phyloP scores from a whole-genome alignment of 768 basidiomycete species.

The Tricholoma sp. region DNA sequence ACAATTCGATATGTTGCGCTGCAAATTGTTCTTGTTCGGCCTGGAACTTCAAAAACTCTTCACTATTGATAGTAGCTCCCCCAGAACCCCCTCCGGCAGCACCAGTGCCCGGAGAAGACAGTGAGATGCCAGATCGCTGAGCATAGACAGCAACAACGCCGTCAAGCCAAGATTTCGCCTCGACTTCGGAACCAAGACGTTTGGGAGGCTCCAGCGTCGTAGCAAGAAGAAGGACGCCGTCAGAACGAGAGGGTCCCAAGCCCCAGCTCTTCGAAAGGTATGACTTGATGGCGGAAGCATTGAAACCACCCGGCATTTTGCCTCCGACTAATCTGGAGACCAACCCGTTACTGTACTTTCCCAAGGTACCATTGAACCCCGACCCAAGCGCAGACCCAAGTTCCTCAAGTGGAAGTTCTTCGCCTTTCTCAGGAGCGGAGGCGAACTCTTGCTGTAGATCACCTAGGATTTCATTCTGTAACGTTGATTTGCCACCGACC shows the following conservation, averaged over 20 bases:
- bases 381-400: slow-evolving; percentile 79
- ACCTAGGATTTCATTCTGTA: slow-evolving; percentile 98
- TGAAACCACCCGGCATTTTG: slow-evolving; percentile 99
- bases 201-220: slow-evolving; percentile 94
- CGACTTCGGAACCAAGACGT: slow-evolving; percentile 83
- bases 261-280: slow-evolving; percentile 94
- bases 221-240: slow-evolving; percentile 85
- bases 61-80: slow-evolving; percentile 94
- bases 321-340: slow-evolving; percentile 88
- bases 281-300: slow-evolving; percentile 82
- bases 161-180: slow-evolving; percentile 94
- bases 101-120: slow-evolving; percentile 63
- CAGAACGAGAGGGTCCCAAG: slow-evolving; percentile 84
- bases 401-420: slow-evolving; percentile 95
- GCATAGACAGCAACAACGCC: slow-evolving; percentile 80
- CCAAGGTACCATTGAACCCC: slow-evolving; percentile 82
- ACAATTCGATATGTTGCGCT: slow-evolving; percentile 88
- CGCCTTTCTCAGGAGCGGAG: slow-evolving; percentile 96
- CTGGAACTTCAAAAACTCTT: slow-evolving; percentile 97
- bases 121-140: slow-evolving; percentile 80
- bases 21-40: slow-evolving; percentile 90
- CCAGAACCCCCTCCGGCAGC: slow-evolving; percentile 60
- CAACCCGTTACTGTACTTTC: slow-evolving; percentile 90
- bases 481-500: slow-evolving; percentile 95
- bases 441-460: slow-evolving; percentile 94